A percentile compares a stretch with the other conserved stretches of the same genome.
These are phyloP conservation scores for Euphorbia lathyris DNA, from an alignment of 345 rosid species.

Conservation along the genomic window DNA sequence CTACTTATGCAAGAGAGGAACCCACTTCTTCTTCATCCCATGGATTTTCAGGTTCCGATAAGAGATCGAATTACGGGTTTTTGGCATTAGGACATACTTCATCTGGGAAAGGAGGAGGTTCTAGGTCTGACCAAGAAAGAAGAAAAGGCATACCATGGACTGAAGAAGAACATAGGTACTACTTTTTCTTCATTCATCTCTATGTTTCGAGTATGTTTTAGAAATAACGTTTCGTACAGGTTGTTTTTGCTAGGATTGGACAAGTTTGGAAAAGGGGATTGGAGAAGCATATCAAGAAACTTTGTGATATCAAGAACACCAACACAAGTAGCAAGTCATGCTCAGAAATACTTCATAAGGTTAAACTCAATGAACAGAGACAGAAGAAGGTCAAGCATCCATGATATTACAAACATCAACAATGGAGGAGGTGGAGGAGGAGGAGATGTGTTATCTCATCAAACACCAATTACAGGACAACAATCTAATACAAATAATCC, in stretches of 20 bases:
- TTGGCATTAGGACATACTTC: conserved; percentile 47
- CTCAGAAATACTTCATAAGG: conserved; percentile 86
- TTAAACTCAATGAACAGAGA: conserved; percentile 83
- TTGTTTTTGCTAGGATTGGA: conserved; percentile 81
- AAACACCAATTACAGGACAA: conserved; percentile 67
- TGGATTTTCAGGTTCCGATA: conserved; percentile 37
- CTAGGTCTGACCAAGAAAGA: conserved; percentile 81
- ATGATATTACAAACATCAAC: conserved; percentile 77
- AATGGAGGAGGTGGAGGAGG: conserved; percentile 25
- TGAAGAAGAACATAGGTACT: conserved; percentile 91
- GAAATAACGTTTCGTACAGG: conserved; percentile 46
- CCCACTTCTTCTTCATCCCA: conserved; percentile 44
- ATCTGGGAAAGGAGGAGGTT: conserved; percentile 48
- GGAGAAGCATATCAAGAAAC: conserved; percentile 96
- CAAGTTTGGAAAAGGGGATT: conserved; percentile 95
- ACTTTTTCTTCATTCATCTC: neutral
- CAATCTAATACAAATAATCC: conserved; percentile 41
- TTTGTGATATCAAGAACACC: conserved; percentile 89
- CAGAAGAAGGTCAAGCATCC: conserved; percentile 85
- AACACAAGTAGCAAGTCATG: conserved; percentile 95
- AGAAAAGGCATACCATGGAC: conserved; percentile 96
- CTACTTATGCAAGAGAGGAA: conserved; percentile 52
- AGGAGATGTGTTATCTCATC: conserved; percentile 36
- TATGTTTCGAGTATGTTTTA: neutral
- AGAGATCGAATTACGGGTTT: conserved; percentile 42